These are phyloP conservation scores for Hortaea werneckii DNA, from an alignment of 2,329 filamentous ascomycete species.

Conservation along the genomic window DNA sequence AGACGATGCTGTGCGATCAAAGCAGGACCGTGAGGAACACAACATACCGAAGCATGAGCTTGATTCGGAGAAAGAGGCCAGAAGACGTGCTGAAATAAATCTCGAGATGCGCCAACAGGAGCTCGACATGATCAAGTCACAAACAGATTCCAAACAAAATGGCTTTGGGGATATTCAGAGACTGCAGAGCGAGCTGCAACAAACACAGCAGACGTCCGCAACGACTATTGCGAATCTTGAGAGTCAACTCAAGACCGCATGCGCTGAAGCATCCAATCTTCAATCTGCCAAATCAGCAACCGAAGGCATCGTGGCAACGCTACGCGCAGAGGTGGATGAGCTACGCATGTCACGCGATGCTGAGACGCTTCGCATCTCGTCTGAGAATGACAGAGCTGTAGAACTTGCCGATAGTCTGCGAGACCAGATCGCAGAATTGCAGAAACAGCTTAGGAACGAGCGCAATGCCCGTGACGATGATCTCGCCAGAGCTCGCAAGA, in stretches of 20 bases:
- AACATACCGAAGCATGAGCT: slow-evolving; percentile 13
- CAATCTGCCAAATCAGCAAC: not conserved
- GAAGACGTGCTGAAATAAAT: slow-evolving; percentile 13
- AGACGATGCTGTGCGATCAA: slow-evolving; percentile 11
- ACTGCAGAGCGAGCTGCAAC: slow-evolving; percentile 12
- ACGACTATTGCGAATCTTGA: slow-evolving; percentile 13
- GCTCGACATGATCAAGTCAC: slow-evolving; percentile 13
- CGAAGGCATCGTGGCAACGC: slow-evolving; percentile 7
- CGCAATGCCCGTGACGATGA: slow-evolving; percentile 14
- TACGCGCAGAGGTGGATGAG: slow-evolving; percentile 9
- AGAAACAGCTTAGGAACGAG: slow-evolving; percentile 14
- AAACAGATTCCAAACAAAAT: slow-evolving; percentile 4
- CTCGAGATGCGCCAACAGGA: slow-evolving; percentile 13
- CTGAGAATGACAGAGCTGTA: slow-evolving; percentile 13
- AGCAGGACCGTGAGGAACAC: slow-evolving; percentile 9
- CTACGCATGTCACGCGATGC: slow-evolving; percentile 9
- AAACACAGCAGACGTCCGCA: slow-evolving; percentile 1
- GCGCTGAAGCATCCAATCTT: slow-evolving; percentile 9
- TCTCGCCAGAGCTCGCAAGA: slow-evolving; percentile 8
- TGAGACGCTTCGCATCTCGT: slow-evolving; percentile 7
- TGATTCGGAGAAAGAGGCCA: slow-evolving; percentile 11
- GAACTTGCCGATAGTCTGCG: slow-evolving; percentile 12
- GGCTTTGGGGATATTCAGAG: slow-evolving; percentile 8
- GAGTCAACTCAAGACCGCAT: slow-evolving; percentile 9
- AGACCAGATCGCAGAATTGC: slow-evolving; percentile 15